Evolutionary conservation across 2,329 filamentous ascomycete genomes (phyloP), one percentile per base, ranked within the genome.

Genomic region (Leptographium galeiforme): DNA sequence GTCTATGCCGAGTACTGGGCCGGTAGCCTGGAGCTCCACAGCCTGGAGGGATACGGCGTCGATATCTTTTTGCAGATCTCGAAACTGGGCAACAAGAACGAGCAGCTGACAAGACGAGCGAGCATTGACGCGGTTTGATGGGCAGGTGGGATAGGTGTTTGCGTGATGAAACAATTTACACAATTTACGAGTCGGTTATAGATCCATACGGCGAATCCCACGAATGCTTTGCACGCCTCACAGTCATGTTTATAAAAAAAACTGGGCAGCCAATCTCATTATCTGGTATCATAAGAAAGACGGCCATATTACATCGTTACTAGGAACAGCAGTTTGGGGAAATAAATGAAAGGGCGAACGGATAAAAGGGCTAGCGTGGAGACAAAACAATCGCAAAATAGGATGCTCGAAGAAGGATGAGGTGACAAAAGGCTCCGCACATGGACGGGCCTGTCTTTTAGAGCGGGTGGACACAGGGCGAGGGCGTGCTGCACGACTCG

Each of bases 1-100:
- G 87, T 97, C 3, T 98, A 97, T 67, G 89, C 91, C 33, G 91
- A 97, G 68, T 97, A 97, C 68, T 98, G 93, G 93, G 93, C 93
- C 3, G 93, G 93, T 30, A 93, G 81, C 61, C 72, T 98, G 10
- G 87, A 95, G 62, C 68, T 97, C 55, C 91, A 97, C 66, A 96
- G 87, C 63, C 72, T 98, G 8, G 91, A 96, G 64, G 94, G 93
- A 0, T 97, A 96, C 65, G 93, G 93, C 14, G 89, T 94, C 8
- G 93, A 98, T 70, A 90, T 87, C 0, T 98, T 98, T 64, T 70
- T 98, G 58, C 90, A 97, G 65, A 95, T 98, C 56, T 95, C 89
- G 6, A 94, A 95, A 66, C 74, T 98, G 54, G 93, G 93, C 19
- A 98, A 98, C 67, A 96, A 95, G 75, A 96, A 97, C 64, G 93